A percentile compares a stretch with the other conserved stretches of the same genome.
Conservation (phyloP, 169 alveolate species). For the Cryptosporidium sp. region DNA sequence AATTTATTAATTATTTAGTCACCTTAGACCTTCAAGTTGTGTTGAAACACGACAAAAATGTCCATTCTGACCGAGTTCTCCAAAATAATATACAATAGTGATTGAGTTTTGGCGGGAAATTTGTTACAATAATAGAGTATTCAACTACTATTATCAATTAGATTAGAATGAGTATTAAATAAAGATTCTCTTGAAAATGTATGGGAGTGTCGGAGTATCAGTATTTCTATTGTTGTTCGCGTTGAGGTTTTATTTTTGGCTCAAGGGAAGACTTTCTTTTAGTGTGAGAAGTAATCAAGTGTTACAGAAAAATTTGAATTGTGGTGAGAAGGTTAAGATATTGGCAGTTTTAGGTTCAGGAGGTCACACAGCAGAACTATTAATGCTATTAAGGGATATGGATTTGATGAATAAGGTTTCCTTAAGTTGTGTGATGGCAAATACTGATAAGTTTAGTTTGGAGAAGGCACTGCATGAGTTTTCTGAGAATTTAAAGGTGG, state of each 20-base stretch:
- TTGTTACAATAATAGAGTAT: background rate
- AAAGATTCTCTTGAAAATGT: background rate
- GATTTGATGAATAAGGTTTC: conserved; percentile 78
- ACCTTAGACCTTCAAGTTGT: too few relatives aligned
- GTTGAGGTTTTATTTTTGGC: background rate
- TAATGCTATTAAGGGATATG: conserved; percentile 78
- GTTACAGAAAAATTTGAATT: too few relatives aligned
- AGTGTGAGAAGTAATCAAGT: background rate
- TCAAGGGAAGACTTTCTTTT: background rate
- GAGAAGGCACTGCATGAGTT: conserved; percentile 31
- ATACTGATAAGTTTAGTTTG: conserved; percentile 45
- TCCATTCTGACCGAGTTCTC: background rate
- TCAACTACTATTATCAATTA: background rate
- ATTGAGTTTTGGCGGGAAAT: conserved; percentile 3
- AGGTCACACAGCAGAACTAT: conserved; percentile 89
- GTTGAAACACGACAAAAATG: background rate
- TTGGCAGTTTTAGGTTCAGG: conserved; percentile 89
- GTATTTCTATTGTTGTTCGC: background rate
- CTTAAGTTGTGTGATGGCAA: conserved; percentile 49
- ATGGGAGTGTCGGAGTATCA: background rate
- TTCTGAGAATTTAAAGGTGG: conserved; percentile 7
- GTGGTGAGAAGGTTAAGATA: conserved; percentile 37
- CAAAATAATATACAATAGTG: background rate
- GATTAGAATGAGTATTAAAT: background rate
- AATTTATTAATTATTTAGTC: too few relatives aligned